These are phyloP conservation scores for Colletotrichum coccodes DNA, from an alignment of 2,329 filamentous ascomycete species.

Conservation along the genomic window DNA sequence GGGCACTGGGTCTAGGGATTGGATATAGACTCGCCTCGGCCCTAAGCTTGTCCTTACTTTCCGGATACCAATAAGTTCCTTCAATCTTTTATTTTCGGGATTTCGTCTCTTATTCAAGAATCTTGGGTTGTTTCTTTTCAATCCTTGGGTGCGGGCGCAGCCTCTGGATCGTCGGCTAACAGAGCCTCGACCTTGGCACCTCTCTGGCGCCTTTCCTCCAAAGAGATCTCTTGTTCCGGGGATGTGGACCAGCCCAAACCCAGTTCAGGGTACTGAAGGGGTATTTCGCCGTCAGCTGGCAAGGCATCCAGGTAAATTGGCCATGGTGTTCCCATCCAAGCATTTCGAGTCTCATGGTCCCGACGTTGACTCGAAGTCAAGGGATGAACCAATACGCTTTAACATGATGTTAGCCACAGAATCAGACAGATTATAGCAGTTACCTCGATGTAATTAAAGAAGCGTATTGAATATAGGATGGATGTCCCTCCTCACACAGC, in stretches of 20 bases:
- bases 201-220: constrained; percentile 42
- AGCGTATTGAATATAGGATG: too few species aligned
- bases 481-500: too few species aligned
- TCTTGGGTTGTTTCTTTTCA: constrained; percentile 28
- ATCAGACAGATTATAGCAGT: neutral
- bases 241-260: constrained; percentile 42
- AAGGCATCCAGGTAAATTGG: constrained; percentile 44
- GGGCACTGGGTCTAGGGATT: too few species aligned
- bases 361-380: constrained; percentile 42
- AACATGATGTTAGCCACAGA: neutral
- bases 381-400: constrained; percentile 44
- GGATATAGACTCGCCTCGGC: too few species aligned
- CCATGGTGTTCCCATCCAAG: constrained; percentile 46
- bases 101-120: too few species aligned
- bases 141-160: constrained; percentile 41
- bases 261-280: constrained; percentile 45
- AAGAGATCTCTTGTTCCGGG: constrained; percentile 40
- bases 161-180: constrained; percentile 41
- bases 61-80: too few species aligned
- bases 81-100: too few species aligned
- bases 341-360: constrained; percentile 45
- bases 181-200: constrained; percentile 43
- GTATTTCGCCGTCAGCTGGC: constrained; percentile 39
- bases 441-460: neutral
- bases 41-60: too few species aligned